These are phyloP conservation scores for Fraxinus paxiana DNA, from an alignment of 305 asterid genomes.

Conservation along the genomic window DNA sequence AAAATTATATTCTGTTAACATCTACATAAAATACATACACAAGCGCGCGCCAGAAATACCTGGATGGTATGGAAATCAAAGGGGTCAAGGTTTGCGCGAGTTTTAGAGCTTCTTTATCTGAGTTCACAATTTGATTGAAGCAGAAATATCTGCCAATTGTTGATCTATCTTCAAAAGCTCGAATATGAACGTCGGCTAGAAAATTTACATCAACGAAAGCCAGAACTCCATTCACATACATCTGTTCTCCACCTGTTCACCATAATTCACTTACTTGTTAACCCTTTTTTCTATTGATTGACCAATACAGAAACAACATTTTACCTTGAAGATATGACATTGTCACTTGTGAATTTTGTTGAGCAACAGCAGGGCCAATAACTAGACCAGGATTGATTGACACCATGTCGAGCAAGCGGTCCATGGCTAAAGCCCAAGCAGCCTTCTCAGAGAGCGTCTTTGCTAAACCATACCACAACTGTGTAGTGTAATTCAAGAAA, in stretches of 20 bases:
- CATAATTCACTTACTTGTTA: neutral
- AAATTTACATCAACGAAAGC: conserved; percentile 41
- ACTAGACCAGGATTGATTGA: conserved; percentile 42
- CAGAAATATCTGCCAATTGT: conserved; percentile 43
- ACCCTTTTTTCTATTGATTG: neutral
- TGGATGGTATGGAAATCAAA: conserved; percentile 35
- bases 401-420: conserved; percentile 42
- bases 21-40: neutral
- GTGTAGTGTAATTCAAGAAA: conserved; percentile 3
- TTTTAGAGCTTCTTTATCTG: conserved; percentile 35
- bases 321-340: conserved; percentile 49
- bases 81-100: conserved; percentile 41
- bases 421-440: conserved; percentile 51
- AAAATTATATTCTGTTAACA: neutral
- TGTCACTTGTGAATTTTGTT: conserved; percentile 31
- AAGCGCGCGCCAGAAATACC: neutral
- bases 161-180: conserved; percentile 43
- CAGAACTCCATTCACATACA: conserved; percentile 45
- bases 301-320: neutral
- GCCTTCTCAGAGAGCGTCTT: conserved; percentile 45
- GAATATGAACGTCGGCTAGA: conserved; percentile 43
- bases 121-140: conserved; percentile 37
- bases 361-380: conserved; percentile 41
- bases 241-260: conserved; percentile 36
- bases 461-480: conserved; percentile 49